Percentiles rank a stretch among this genome's conserved stretches.
phyloP scores from a whole-genome alignment of 2,329 filamentous ascomycete species.

The Leptoxyphium fumago region DNA sequence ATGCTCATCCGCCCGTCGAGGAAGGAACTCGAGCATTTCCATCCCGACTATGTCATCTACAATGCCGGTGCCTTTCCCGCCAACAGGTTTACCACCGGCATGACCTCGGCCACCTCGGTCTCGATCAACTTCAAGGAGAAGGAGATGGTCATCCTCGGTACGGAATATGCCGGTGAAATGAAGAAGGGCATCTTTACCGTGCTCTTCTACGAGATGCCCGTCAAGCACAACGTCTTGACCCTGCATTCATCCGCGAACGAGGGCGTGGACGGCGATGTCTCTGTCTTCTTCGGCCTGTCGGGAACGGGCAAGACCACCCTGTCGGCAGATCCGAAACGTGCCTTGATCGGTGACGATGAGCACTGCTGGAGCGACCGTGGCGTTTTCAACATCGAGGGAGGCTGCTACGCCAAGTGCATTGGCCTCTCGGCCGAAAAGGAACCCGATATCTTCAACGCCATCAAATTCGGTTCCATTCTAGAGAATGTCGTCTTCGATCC shows the following conservation, averaged over 20 bases:
- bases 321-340: constrained; percentile 90
- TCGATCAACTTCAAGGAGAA: constrained; percentile 98
- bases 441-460: constrained; percentile 91
- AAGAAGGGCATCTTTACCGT: constrained; percentile 67
- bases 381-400: constrained; percentile 99
- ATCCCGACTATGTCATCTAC: constrained; percentile 99
- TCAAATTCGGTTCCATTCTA: constrained; percentile 90
- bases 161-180: constrained; percentile 71
- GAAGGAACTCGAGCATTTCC: constrained; percentile 92
- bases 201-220: constrained; percentile 99
- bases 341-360: constrained; percentile 95
- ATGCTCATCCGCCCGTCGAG: constrained; percentile 93
- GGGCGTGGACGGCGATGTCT: constrained; percentile 86
- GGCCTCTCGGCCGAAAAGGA: constrained; percentile 97
- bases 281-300: constrained; percentile 97
- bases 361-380: constrained; percentile 97
- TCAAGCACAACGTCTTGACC: constrained; percentile 98
- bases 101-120: constrained; percentile 96
- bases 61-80: constrained; percentile 97
- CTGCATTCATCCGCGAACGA: constrained; percentile 98
- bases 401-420: constrained; percentile 98
- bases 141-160: constrained; percentile 99
- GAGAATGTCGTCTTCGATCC: constrained; percentile 99
- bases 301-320: constrained; percentile 98
- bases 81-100: constrained; percentile 93